Evolutionary conservation across 1,139 yeast species (phyloP), one percentile per base, ranked within the genome.

Genomic region (Candida albicans): DNA sequence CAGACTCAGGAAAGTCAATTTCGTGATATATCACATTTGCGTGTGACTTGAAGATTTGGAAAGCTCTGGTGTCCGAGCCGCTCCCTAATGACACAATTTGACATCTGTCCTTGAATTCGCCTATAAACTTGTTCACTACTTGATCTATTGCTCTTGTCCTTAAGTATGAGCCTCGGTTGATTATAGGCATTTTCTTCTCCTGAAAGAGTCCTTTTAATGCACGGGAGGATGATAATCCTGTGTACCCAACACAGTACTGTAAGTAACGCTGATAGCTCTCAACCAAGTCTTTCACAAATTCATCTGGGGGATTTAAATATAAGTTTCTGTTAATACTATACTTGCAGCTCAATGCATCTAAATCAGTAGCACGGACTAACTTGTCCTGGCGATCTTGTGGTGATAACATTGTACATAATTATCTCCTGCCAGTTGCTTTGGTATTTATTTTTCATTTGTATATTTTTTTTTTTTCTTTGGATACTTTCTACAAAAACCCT

Each of bases 61-160:
- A 87, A 6, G 79, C 75, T 47, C 98, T 65, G 1, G 97, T 83
- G 62, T 93, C 99, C n/a, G 95, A 87, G 0, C 99, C 99, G n/a
- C 97, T 88, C 0, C 99, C 99, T 18, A 93, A 64, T 4, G 95
- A 89, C 0, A 93, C 65, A 9, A 93, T 77, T 58, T 90, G 96
- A 39, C 79, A 67, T 8, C 28, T 22, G 10, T 39, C 41, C 1
- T 39, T 51, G 43, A 62, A 61, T 28, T 60, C 58, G 1, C 50
- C 48, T 3, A 87, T 49, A 52, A 87, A 88, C 30, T 62, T 56
- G 1, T 71, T 67, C 1, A 88, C 63, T 1, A 86, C 64, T 12
- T 56, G 40, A 54, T 87, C 85, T 27, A 93, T 80, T 15, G 84
- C 73, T 12, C 58, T 59, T 0, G 93, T 84, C 27, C 99, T 71